Evolutionary conservation across 1,284 basidiomycete species (phyloP).

Genomic region (Sphagnurus paluster): DNA sequence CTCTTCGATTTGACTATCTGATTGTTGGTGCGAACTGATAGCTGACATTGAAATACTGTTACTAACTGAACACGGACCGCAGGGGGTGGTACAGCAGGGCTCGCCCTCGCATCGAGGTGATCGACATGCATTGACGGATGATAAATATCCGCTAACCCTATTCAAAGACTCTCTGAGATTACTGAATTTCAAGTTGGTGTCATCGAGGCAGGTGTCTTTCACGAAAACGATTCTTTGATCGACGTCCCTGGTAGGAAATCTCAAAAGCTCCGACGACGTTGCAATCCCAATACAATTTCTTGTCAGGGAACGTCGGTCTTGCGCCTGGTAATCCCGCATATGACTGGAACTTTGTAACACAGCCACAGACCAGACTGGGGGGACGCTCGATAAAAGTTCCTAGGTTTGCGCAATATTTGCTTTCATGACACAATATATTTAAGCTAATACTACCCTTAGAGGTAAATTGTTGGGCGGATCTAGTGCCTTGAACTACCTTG

Average conservation of each 20-base stretch:
- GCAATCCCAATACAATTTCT: not conserved
- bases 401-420: not conserved
- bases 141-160: too few species aligned
- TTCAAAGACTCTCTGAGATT: not conserved
- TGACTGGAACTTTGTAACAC: not conserved
- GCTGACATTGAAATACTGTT: too few species aligned
- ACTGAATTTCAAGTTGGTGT: not conserved
- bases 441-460: not conserved
- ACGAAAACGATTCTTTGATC: not conserved
- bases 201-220: not conserved
- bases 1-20: too few species aligned
- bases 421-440: not conserved
- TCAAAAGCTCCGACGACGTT: not conserved
- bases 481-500: not conserved
- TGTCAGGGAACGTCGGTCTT: not conserved
- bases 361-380: not conserved
- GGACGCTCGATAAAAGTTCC: not conserved
- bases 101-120: too few species aligned
- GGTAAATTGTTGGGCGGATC: conserved; percentile 1
- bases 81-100: too few species aligned
- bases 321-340: not conserved
- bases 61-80: too few species aligned
- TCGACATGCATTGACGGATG: too few species aligned
- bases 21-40: too few species aligned
- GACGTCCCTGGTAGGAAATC: not conserved